phyloP scores from a whole-genome alignment of 2,329 filamentous ascomycete species.

The Didymella glomerata region DNA sequence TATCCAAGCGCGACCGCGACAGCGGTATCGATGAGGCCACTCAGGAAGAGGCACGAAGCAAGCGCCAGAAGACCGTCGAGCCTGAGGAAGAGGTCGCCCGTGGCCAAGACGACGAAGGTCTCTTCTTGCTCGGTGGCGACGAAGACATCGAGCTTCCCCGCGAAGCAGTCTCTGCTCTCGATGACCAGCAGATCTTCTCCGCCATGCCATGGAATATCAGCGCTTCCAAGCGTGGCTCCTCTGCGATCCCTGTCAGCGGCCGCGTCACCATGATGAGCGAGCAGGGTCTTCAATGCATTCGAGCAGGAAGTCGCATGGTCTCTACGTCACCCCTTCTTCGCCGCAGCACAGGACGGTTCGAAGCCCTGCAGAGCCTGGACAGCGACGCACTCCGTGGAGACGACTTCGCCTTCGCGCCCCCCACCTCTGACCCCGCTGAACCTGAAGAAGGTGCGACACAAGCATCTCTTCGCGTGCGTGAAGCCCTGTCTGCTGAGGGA shows the following conservation, averaged over 20 bases:
- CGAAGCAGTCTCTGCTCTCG: conserved; percentile 70
- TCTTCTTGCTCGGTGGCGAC: conserved; percentile 43
- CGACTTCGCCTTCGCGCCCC: conserved; percentile 29
- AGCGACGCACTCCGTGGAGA: conserved; percentile 36
- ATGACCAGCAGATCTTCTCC: conserved; percentile 71
- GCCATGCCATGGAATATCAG: conserved; percentile 75
- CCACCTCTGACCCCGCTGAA: conserved; percentile 33
- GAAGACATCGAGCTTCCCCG: conserved; percentile 74
- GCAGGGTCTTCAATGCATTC: conserved; percentile 45
- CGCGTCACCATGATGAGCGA: conserved; percentile 53
- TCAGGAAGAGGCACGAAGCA: conserved; percentile 44
- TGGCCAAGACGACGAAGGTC: conserved; percentile 47
- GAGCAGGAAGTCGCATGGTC: conserved; percentile 59
- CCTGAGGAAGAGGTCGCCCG: conserved; percentile 48
- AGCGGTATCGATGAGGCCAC: conserved; percentile 47
- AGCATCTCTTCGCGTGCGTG: conserved; percentile 55
- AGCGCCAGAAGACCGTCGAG: conserved; percentile 44
- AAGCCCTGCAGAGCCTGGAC: conserved; percentile 41
- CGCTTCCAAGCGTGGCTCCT: conserved; percentile 63
- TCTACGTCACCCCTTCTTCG: conserved; percentile 69
- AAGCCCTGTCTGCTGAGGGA: conserved; percentile 66
- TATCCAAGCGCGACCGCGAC: conserved; percentile 47
- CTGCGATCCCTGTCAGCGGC: conserved; percentile 50
- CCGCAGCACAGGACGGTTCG: conserved; percentile 51
- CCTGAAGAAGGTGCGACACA: conserved; percentile 15